Evolutionary conservation across 257 asterid species (phyloP).

Genomic region (Nicotiana benthamiana): DNA sequence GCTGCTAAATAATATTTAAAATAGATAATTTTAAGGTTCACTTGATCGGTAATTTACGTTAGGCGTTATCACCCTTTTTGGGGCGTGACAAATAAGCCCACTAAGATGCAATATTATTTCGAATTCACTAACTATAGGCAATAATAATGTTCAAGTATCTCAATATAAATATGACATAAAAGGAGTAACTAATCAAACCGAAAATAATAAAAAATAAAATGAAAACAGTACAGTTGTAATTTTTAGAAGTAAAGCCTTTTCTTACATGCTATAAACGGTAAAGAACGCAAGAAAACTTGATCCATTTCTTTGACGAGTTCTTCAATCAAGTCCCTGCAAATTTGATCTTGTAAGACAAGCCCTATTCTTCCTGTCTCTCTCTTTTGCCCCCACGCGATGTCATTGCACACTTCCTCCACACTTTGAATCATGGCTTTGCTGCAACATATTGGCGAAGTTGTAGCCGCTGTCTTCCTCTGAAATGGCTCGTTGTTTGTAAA

Average conservation of each 20-base stretch:
- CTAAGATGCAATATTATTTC: too few relatives aligned
- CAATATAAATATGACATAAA: too few relatives aligned
- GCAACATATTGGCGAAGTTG: slow-evolving; percentile 29
- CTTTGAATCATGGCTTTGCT: slow-evolving; percentile 59
- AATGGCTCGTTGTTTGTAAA: slow-evolving; percentile 10
- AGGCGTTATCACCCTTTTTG: too few relatives aligned
- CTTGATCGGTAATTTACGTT: too few relatives aligned
- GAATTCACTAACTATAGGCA: too few relatives aligned
- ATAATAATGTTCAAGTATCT: too few relatives aligned
- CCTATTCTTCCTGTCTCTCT: slow-evolving; percentile 63
- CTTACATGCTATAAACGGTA: slow-evolving; percentile 59
- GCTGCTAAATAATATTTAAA: too few relatives aligned
- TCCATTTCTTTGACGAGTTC: slow-evolving; percentile 52
- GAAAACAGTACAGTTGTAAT: neutral
- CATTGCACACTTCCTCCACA: slow-evolving; percentile 69
- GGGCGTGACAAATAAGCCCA: too few relatives aligned
- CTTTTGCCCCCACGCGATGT: slow-evolving; percentile 64
- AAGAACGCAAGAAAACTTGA: slow-evolving; percentile 10
- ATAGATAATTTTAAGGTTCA: too few relatives aligned
- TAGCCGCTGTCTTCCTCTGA: neutral
- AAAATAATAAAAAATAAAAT: neutral
- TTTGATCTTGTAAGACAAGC: slow-evolving; percentile 48
- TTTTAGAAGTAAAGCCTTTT: slow-evolving; percentile 50
- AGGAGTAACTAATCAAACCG: too few relatives aligned
- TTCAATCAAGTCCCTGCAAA: slow-evolving; percentile 62